phyloP scores from a whole-genome alignment of 2,329 filamentous ascomycete genomes.

The Trichophyton benhamiae region DNA sequence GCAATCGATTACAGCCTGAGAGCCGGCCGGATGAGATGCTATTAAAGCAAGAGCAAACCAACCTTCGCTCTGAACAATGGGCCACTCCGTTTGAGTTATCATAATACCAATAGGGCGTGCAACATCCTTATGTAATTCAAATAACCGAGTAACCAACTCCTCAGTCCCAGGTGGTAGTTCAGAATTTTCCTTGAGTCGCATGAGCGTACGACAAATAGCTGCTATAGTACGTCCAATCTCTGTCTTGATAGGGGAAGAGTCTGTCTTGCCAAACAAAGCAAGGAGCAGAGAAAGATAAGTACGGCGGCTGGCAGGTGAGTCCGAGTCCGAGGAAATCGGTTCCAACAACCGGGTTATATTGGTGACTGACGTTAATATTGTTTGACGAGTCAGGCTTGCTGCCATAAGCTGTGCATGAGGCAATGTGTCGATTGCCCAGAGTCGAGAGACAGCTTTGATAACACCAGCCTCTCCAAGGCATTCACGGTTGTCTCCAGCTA shows the following conservation, averaged over 20 bases:
- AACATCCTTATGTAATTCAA: conserved; percentile 25
- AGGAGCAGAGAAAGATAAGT: conserved; percentile 34
- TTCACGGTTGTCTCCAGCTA: conserved; percentile 31
- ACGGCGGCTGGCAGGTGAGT: conserved; percentile 19
- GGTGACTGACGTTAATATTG: conserved; percentile 26
- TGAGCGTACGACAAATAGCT: conserved; percentile 24
- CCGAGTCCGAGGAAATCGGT: conserved; percentile 19
- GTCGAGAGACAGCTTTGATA: conserved; percentile 26
- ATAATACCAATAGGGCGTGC: conserved; percentile 32
- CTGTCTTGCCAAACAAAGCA: conserved; percentile 30
- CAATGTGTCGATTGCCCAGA: conserved; percentile 32
- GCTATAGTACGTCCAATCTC: conserved; percentile 37
- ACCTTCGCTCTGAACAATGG: conserved; percentile 37
- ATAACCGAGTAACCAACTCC: conserved; percentile 23
- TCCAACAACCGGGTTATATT: conserved; percentile 30
- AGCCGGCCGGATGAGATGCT: conserved; percentile 26
- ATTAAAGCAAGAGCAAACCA: conserved; percentile 40
- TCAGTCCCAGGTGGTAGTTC: conserved; percentile 12
- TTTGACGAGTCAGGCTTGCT: conserved; percentile 30
- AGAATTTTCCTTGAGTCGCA: conserved; percentile 3
- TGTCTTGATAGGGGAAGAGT: conserved; percentile 34
- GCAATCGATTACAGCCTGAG: conserved; percentile 24
- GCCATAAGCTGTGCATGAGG: conserved; percentile 36
- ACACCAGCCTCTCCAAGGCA: conserved; percentile 29
- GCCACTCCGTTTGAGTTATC: conserved; percentile 36